Evolutionary conservation across 768 basidiomycete genomes (phyloP).

Genomic region (Pisolithus microcarpus): DNA sequence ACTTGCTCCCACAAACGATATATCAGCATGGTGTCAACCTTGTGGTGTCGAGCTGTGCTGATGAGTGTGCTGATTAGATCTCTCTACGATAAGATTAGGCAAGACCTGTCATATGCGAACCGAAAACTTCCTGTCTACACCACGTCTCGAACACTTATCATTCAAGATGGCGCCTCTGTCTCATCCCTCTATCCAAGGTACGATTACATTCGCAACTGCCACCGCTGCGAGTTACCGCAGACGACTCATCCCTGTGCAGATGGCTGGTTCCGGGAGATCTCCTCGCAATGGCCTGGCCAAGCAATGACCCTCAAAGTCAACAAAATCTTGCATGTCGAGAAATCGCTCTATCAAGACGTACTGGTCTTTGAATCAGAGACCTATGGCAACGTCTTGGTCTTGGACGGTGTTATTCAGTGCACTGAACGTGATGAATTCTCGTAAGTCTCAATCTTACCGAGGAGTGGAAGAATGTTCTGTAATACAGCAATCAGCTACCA

Average conservation of each 20-base stretch:
- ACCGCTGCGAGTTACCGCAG: neutral
- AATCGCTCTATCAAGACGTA: conserved; percentile 92
- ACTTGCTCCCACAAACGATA: no score
- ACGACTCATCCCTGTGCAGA: conserved; percentile 35
- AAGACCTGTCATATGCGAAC: no score
- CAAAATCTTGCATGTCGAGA: conserved; percentile 90
- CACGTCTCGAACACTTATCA: neutral
- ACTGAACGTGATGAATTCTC: conserved; percentile 99
- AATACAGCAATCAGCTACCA: conserved; percentile 62
- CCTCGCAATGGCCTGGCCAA: conserved; percentile 94
- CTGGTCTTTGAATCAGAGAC: conserved; percentile 95
- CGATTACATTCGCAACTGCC: neutral
- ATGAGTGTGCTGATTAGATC: neutral
- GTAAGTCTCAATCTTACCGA: conserved; percentile 40
- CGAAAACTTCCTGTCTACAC: neutral
- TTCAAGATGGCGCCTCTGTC: conserved; percentile 46
- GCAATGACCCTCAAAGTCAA: conserved; percentile 96
- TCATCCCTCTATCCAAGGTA: conserved; percentile 52
- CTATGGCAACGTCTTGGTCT: conserved; percentile 92
- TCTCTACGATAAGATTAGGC: neutral
- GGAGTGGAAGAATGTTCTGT: neutral
- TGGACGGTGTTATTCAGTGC: conserved; percentile 94
- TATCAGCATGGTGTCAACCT: no score
- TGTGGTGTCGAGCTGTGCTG: no score
- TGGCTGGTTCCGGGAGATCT: conserved; percentile 96